Percentiles rank a stretch among this genome's conserved stretches.
Evolutionary conservation across 164 flowering plant species (phyloP).

Genomic region (Cinnamomum chago): DNA sequence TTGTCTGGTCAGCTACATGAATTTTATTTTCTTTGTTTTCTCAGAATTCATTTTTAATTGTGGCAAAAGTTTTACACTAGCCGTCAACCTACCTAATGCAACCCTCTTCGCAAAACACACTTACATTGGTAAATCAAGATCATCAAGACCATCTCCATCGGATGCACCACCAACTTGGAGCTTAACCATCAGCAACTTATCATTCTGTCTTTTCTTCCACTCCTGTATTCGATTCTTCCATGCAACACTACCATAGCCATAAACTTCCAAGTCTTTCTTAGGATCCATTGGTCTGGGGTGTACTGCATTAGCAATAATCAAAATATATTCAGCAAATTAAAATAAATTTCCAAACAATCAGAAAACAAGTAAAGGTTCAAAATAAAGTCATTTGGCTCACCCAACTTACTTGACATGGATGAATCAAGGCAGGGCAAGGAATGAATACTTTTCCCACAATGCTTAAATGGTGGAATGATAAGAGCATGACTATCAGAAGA

Average conservation of each 20-base stretch:
- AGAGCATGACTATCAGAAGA: conserved; percentile 85
- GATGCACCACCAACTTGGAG: conserved; percentile 50
- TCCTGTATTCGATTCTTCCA: conserved; percentile 96
- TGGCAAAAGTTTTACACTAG: too few species aligned
- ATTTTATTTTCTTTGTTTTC: too few species aligned
- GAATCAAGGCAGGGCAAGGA: conserved; percentile 60
- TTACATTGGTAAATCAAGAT: conserved; percentile 81
- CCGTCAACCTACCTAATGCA: too few species aligned
- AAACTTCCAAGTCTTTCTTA: conserved; percentile 78
- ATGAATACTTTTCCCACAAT: conserved; percentile 58
- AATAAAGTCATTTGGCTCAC: neutral
- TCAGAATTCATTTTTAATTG: too few species aligned
- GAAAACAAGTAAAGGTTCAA: neutral
- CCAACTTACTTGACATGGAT: conserved; percentile 54
- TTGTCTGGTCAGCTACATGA: too few species aligned
- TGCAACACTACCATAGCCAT: conserved; percentile 96
- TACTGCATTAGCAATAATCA: conserved; percentile 30
- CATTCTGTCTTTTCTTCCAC: conserved; percentile 79
- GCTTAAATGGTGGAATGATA: conserved; percentile 57
- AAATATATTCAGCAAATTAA: conserved; percentile 7
- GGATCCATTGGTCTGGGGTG: conserved; percentile 94
- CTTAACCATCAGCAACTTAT: conserved; percentile 68
- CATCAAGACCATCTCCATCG: conserved; percentile 57
- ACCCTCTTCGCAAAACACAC: neutral
- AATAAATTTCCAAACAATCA: neutral